Evolutionary conservation across 306 rosid genomes (phyloP), one percentile per base, ranked within the genome.

Genomic region (Dalbergia cochinchinensis): DNA sequence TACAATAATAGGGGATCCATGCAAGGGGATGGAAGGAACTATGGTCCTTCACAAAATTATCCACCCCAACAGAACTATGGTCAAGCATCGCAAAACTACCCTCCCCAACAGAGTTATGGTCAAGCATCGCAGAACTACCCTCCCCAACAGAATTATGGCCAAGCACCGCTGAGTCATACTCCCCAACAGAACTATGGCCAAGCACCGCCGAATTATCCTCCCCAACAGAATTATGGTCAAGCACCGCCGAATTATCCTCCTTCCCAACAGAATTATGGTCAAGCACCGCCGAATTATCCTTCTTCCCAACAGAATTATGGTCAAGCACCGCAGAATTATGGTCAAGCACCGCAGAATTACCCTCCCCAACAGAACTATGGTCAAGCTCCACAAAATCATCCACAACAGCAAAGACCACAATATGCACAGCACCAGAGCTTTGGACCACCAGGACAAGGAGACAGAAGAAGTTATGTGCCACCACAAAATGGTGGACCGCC

Each of bases 21-120:
- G 86, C 92, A 86, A 79, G 82, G 86, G 67, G 89, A 81, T 85
- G 92, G 83, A 59, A 83, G 92, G 84, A 83, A 85, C 88, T 74
- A 78, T 79, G 77, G 86, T 3, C 82, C 90, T 62, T 51, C 87
- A 9, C 92, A 86, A 19, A 83, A 41, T 72, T 69, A 82, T 76
- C 70, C 84, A 22, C 84, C 88, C 19, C 89, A 78, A 34, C 92
- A 80, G 51, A 84, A 74, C 63, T 81, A 76, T 74, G 83, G 82
- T 22, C 89, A 89, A 12, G 75, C 87, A 9, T 55, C 87, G 0
- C 84, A 34, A 15, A 61, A 67, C 37, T 33, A 75, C 64, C 42
- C 78, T 5, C 82, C 87, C 33, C 86, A 41, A 37, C 89, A 59
- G 6, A 80, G 71, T 54, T 77, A 77, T 53, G 88, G 85, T 0